Evolutionary conservation across 2,329 filamentous ascomycete species (phyloP).

Genomic region (Fonsecaea erecta): DNA sequence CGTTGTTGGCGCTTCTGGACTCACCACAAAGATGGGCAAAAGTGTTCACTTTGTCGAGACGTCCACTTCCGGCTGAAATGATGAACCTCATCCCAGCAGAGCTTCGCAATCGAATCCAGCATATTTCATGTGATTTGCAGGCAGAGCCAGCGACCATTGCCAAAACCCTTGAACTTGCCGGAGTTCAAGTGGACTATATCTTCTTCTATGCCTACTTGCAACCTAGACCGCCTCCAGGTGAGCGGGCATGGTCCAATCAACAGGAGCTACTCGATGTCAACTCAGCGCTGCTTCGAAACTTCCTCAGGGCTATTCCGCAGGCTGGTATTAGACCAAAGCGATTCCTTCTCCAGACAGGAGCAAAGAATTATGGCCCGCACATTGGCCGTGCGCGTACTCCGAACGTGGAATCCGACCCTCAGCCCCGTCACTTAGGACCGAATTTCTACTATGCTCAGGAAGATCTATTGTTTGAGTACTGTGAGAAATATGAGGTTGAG

Average conservation of each 20-base stretch:
- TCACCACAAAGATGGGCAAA: conserved; percentile 56
- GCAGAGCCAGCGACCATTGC: conserved; percentile 41
- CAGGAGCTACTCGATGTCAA: conserved; percentile 58
- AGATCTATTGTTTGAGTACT: conserved; percentile 53
- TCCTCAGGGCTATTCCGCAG: conserved; percentile 52
- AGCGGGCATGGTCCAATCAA: conserved; percentile 55
- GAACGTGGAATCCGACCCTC: conserved; percentile 53
- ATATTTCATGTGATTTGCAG: conserved; percentile 47
- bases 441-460: conserved; percentile 64
- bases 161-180: conserved; percentile 28
- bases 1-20: conserved; percentile 54
- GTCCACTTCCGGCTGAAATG: conserved; percentile 47
- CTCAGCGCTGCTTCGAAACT: conserved; percentile 52
- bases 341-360: conserved; percentile 57
- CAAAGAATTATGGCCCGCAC: conserved; percentile 59
- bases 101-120: conserved; percentile 47
- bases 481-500: conserved; percentile 43
- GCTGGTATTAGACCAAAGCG: conserved; percentile 52
- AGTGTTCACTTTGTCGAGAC: conserved; percentile 56
- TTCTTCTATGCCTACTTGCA: conserved; percentile 63
- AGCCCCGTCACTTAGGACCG: conserved; percentile 49
- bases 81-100: conserved; percentile 43
- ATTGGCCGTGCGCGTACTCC: conserved; percentile 52
- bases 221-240: conserved; percentile 51
- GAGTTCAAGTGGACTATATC: conserved; percentile 47